These are phyloP conservation scores for Aurantiochytrium sp. DNA, from an alignment of 108 stramenopile species.

Conservation along the genomic window DNA sequence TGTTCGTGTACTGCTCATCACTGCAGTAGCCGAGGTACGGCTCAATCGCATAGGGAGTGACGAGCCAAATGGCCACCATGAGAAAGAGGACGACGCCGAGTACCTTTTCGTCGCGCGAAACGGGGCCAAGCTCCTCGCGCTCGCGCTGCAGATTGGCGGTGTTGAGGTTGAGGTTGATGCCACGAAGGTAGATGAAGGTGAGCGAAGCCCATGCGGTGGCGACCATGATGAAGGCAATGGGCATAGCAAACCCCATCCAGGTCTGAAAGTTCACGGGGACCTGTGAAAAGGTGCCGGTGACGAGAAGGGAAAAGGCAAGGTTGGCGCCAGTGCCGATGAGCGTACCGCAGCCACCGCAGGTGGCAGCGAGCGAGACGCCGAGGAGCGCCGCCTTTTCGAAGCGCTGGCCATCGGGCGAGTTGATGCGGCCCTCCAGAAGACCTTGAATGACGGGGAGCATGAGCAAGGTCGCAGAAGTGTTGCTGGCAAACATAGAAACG, in stretches of 20 bases:
- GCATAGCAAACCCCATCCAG: background rate
- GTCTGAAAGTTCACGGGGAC: background rate
- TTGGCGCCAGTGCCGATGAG: background rate
- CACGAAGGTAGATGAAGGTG: background rate
- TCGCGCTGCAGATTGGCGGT: background rate
- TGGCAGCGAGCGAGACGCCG: background rate
- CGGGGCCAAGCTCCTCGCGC: background rate
- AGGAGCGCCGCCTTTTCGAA: background rate
- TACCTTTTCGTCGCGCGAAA: background rate
- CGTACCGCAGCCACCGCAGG: background rate
- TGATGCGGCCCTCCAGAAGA: background rate
- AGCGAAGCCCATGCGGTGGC: background rate
- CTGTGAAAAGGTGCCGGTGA: background rate
- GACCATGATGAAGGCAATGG: background rate
- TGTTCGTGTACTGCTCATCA: background rate
- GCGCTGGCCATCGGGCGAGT: background rate
- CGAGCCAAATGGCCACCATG: background rate
- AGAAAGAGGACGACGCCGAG: background rate
- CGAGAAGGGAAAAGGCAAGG: background rate
- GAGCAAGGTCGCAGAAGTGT: background rate
- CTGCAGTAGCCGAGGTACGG: background rate
- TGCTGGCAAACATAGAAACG: background rate
- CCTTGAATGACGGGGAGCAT: background rate
- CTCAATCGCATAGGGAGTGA: background rate
- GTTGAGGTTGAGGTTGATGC: background rate